Conservation (phyloP, 2,329 filamentous ascomycete species). For the Aspergillus versicolor region DNA sequence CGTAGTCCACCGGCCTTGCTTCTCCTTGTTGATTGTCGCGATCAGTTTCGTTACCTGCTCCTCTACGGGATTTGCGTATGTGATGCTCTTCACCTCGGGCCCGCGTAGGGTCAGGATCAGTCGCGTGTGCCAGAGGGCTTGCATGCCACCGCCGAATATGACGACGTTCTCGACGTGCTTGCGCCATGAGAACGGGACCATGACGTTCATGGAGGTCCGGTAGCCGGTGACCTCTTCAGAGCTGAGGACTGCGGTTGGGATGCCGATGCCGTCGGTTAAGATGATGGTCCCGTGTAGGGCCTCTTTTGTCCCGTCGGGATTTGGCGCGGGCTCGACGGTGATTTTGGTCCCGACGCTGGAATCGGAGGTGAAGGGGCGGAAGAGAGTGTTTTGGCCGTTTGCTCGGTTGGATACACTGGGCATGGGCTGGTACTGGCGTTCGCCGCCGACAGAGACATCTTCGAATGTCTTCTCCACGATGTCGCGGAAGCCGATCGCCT, state of each 20-base stretch:
- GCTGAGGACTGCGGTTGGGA: constrained; percentile 58
- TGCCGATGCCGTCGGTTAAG: background rate
- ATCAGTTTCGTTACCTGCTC: background rate
- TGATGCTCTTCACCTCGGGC: background rate
- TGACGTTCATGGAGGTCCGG: constrained; percentile 67
- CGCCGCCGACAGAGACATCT: background rate
- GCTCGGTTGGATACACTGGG: constrained; percentile 11
- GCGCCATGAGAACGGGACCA: constrained; percentile 40
- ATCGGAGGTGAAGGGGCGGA: constrained; percentile 17
- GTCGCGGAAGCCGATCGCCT: no score
- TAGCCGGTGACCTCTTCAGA: constrained; percentile 70
- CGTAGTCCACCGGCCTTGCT: background rate
- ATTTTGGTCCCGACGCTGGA: constrained; percentile 14
- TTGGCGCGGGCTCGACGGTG: constrained; percentile 10
- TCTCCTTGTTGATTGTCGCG: background rate
- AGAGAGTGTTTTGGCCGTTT: constrained; percentile 16
- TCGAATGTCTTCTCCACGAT: no score
- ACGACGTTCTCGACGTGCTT: constrained; percentile 23
- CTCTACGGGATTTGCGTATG: background rate
- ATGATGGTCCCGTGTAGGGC: background rate
- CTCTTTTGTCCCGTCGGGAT: constrained; percentile 52
- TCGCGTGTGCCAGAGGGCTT: constrained; percentile 40
- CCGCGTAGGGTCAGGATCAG: constrained; percentile 44
- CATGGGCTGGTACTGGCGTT: constrained; percentile 12
- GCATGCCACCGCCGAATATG: constrained; percentile 41